Conservation (phyloP, 1,284 basidiomycete genomes). For the Chalciporus piperatoides region DNA sequence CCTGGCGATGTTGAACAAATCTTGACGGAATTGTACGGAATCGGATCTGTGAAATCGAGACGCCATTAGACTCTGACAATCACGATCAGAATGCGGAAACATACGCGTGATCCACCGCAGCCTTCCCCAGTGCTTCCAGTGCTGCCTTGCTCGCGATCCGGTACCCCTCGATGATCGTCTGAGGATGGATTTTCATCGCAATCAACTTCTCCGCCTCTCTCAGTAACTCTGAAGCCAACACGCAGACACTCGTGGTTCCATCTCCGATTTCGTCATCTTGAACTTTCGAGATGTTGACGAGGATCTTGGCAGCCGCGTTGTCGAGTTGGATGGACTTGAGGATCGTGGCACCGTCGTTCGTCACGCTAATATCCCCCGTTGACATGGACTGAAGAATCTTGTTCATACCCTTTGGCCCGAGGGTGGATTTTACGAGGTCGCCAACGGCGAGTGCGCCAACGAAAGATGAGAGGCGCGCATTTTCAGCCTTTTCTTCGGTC, state of each 20-base stretch:
- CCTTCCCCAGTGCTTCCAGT: constrained; percentile 76
- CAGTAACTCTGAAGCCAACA: constrained; percentile 88
- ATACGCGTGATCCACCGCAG: constrained; percentile 84
- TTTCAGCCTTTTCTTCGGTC: constrained; percentile 97
- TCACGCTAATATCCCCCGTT: constrained; percentile 92
- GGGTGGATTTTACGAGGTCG: constrained; percentile 96
- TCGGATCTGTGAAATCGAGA: constrained; percentile 51
- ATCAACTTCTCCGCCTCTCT: constrained; percentile 97
- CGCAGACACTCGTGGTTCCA: constrained; percentile 94
- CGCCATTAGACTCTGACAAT: neutral
- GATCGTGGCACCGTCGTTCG: constrained; percentile 99
- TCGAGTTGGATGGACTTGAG: constrained; percentile 97
- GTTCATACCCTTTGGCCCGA: constrained; percentile 98
- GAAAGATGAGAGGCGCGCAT: constrained; percentile 97
- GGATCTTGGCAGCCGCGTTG: constrained; percentile 98
- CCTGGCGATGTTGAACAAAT: constrained; percentile 94
- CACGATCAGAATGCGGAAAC: constrained; percentile 29
- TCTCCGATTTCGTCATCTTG: constrained; percentile 99
- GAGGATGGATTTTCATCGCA: constrained; percentile 91
- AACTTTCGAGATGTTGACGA: constrained; percentile 99
- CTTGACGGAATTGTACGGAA: constrained; percentile 74
- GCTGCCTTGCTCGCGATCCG: constrained; percentile 89
- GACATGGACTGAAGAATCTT: constrained; percentile 93
- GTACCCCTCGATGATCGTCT: constrained; percentile 99
- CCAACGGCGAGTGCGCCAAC: constrained; percentile 96